Percentiles rank a stretch among this genome's conserved stretches.
These are phyloP conservation scores for Globisporangium abappressorium DNA, from an alignment of 352 stramenopile genomes.

Conservation along the genomic window DNA sequence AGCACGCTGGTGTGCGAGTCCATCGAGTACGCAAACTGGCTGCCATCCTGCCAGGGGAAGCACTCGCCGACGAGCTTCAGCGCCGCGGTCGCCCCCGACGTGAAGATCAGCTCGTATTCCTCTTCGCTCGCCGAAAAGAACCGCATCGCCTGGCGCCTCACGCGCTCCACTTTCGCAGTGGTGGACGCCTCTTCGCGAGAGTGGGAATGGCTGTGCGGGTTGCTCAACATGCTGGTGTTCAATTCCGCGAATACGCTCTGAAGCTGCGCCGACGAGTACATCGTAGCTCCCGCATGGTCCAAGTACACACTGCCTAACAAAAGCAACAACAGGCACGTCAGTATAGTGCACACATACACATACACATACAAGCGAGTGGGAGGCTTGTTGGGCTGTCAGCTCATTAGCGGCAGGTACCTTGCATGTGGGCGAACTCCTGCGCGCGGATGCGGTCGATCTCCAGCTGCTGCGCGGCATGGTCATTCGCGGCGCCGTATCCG, in stretches of 20 bases:
- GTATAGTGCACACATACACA: background rate
- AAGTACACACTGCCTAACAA: conserved; percentile 54
- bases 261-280: conserved; percentile 71
- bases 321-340: background rate
- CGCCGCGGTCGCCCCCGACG: conserved; percentile 71
- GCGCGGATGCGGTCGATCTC: conserved; percentile 41
- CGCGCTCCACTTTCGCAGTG: conserved; percentile 35
- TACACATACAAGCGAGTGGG: background rate
- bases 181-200: conserved; percentile 32
- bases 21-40: conserved; percentile 54
- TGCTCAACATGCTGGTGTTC: conserved; percentile 48
- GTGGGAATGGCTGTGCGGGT: conserved; percentile 52
- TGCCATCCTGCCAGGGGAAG: conserved; percentile 65
- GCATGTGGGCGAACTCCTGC: conserved; percentile 45
- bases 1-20: conserved; percentile 78
- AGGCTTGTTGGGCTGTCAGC: too few species aligned
- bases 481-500: conserved; percentile 8
- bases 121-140: conserved; percentile 71
- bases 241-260: conserved; percentile 47
- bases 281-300: conserved; percentile 82
- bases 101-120: conserved; percentile 84
- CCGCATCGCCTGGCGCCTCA: conserved; percentile 45
- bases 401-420: conserved; percentile 16
- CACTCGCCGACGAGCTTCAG: conserved; percentile 82
- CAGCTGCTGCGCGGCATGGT: conserved; percentile 3